Evolutionary conservation across 768 basidiomycete genomes (phyloP).

Genomic region (Tylopilus rubrobrunneus): DNA sequence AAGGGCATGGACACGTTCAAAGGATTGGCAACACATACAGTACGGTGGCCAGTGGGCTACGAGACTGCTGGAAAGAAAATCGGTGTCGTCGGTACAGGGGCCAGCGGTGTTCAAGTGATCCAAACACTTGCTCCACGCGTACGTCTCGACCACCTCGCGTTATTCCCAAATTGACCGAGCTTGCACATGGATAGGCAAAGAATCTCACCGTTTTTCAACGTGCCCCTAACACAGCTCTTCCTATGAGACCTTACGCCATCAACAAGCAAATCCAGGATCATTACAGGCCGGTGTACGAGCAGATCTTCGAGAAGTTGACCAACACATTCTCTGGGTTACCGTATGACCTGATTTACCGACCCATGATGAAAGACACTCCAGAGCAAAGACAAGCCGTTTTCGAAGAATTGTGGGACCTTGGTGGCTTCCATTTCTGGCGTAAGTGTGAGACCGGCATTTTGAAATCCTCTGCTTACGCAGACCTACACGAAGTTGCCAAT

Average conservation of each 20-base stretch:
- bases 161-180: too few relatives aligned
- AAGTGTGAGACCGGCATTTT: background rate
- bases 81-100: too few relatives aligned
- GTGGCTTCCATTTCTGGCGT: constrained; percentile 9
- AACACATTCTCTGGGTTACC: background rate
- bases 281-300: constrained; percentile 12
- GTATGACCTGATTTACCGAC: background rate
- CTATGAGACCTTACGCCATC: constrained; percentile 4
- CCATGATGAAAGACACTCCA: constrained; percentile 1
- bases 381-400: constrained; percentile 9
- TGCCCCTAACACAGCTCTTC: background rate
- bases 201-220: too few relatives aligned
- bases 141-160: too few relatives aligned
- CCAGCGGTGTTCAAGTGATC: too few relatives aligned
- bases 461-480: background rate
- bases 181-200: too few relatives aligned
- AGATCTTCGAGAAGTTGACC: background rate
- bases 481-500: background rate
- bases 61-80: too few relatives aligned
- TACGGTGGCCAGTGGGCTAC: too few relatives aligned
- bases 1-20: too few relatives aligned
- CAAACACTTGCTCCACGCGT: too few relatives aligned
- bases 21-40: too few relatives aligned
- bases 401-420: constrained; percentile 7
- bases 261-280: constrained; percentile 2